Percentiles rank a stretch among this genome's conserved stretches.
Evolutionary conservation across 176 grass and related monocot genomes (phyloP).

Genomic region (Lolium multiflorum): DNA sequence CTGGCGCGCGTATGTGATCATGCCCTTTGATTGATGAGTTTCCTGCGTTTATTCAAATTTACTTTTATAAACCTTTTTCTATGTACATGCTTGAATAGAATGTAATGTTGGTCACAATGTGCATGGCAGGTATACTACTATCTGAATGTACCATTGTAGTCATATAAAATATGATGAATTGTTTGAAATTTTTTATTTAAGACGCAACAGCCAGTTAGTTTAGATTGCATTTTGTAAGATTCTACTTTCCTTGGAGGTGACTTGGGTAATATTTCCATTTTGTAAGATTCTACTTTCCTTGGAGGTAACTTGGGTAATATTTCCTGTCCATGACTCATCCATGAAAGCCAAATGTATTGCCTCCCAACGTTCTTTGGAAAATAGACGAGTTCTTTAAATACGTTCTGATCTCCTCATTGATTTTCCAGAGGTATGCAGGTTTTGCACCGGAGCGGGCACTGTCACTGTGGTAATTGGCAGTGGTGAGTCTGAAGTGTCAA

Average conservation of each 20-base stretch:
- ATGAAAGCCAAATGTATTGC: not conserved
- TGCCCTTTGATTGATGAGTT: not conserved
- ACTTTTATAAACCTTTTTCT: not conserved
- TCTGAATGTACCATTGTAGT: not conserved
- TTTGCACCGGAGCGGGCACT: conserved; percentile 79
- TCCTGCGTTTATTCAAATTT: not conserved
- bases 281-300: not conserved
- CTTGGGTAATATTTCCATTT: no score
- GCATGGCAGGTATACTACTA: not conserved
- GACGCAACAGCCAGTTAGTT: not conserved
- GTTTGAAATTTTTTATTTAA: not conserved
- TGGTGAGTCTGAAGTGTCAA: conserved; percentile 81
- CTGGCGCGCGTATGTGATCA: conserved; percentile 73
- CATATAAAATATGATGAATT: not conserved
- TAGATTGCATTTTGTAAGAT: not conserved
- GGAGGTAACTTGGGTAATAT: not conserved
- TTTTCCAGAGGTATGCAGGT: conserved; percentile 93
- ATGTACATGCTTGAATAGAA: conserved; percentile 2
- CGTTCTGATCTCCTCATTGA: conserved; percentile 19
- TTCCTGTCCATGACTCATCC: not conserved
- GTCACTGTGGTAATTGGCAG: conserved; percentile 76
- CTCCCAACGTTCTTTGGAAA: not conserved
- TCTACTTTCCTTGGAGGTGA: not conserved
- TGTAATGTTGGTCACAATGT: not conserved
- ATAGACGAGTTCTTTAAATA: not conserved